Evolutionary conservation across 345 rosid species (phyloP), one percentile per base, ranked within the genome.

Genomic region (Arabidopsis arenosa): DNA sequence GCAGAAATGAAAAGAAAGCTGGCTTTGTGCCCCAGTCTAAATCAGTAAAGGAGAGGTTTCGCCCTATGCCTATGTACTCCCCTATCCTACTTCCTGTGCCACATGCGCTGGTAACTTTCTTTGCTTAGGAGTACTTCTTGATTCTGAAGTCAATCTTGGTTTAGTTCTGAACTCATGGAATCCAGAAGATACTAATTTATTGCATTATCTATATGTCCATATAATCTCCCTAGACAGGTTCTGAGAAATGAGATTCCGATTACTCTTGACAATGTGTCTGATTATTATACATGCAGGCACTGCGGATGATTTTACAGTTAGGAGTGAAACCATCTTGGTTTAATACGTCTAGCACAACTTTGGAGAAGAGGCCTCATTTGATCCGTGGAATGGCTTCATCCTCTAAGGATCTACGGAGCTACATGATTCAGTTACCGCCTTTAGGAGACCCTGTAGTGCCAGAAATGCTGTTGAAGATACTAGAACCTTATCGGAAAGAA

Each of bases 251-350:
- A 45, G 35, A 26, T 54, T 76, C 39, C 48, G 6, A 15, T 76
- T 69, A 62, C 56, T 66, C 68, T 68, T 68, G 39, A 47, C 73
- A 75, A 58, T 45, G 47, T 58, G 15, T 75, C 78, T 57, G 9
- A 72, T 72, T 61, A 48, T 58, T 59, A 18, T 53, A 32, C 63
- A 53, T 80, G 73, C 85, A 92, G 99, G 99, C 97, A 60, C 80
- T 94, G 80, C 89, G 90, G 80, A 90, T 94, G 97, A 89, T 95
- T 80, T 85, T 95, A 85, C 96, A 95, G 76, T 81, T 95, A 78
- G 99, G 99, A 75, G 99, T 94, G 61, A 86, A 88, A 73, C 91
- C 97, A 54, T 90, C 96, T 76, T 94, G 97, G 97, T 92, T 94
- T 80, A 94, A 92, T 84, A 88, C 97, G 55, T 76, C 81, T 74